Evolutionary conservation across 2,329 filamentous ascomycete genomes (phyloP), one percentile per base, ranked within the genome.

Genomic region (Colletotrichum spaethianum): DNA sequence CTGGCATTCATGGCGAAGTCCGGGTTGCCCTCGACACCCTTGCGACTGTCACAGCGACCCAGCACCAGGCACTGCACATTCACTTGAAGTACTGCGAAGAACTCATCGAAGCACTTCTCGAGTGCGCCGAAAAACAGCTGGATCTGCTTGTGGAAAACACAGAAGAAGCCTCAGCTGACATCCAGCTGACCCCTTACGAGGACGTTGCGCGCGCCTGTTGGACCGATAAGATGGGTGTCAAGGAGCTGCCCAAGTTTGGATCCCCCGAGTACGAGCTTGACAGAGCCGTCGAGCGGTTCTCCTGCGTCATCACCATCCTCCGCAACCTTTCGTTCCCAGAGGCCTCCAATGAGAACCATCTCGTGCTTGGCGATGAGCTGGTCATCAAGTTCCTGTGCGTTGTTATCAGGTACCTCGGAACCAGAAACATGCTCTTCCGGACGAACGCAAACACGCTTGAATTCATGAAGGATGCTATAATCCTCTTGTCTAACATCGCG

Each of bases 401-500:
- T 56, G 90, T 95, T 4, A 95, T 98, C 74, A 89, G 95, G 72
- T 94, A 96, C 75, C 87, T 98, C 18, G 96, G 96, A 38, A 98
- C 95, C 4, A 92, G 95, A 18, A 94, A 94, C 76, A 94, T 96
- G 88, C 88, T 98, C 38, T 84, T 98, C 52, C 91, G 94, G 48
- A 94, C 92, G 4, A 89, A 96, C 75, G 87, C 89, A 78, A 98
- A 98, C 82, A 96, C 93, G 0, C 86, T 98, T 75, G 96, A 99
- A 81, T 96, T 98, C 77, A 97, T 98, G 94, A 99, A 99, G 83
- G 96, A 99, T 80, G 86, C 95, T 38, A 90, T 98, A 70, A 92
- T 94, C 20, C 91, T 97, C 75, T 86, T 99, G 66, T 98, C 96
- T 68, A 98, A 99, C 80, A 90, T 97, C 59, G 92, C 95, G 9